Evolutionary conservation across 345 rosid genomes (phyloP).

Genomic region (Cardamine resedifolia): DNA sequence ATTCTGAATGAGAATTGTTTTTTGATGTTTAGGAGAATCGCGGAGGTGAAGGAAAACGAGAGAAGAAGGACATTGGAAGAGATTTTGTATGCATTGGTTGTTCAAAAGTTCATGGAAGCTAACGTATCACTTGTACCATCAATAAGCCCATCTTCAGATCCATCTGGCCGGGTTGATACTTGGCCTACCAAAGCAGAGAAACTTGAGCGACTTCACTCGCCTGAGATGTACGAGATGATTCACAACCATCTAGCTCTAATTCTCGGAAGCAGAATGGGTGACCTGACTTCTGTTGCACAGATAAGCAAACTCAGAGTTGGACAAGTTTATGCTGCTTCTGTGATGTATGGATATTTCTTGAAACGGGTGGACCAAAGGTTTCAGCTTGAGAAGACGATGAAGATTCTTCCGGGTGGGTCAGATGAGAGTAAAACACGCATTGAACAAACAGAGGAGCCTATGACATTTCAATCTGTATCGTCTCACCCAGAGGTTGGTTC

Average conservation of each 20-base stretch:
- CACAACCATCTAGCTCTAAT: constrained; percentile 87
- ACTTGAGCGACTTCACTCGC: constrained; percentile 77
- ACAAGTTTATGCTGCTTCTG: constrained; percentile 99
- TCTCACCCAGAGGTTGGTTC: constrained; percentile 68
- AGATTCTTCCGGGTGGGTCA: constrained; percentile 55
- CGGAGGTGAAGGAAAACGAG: constrained; percentile 91
- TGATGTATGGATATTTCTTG: constrained; percentile 95
- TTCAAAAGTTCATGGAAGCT: constrained; percentile 93
- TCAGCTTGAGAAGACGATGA: constrained; percentile 98
- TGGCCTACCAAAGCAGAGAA: constrained; percentile 72
- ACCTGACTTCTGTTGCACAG: constrained; percentile 57
- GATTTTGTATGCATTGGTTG: constrained; percentile 85
- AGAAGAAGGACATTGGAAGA: constrained; percentile 78
- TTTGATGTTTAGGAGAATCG: constrained; percentile 67
- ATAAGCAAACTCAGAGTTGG: constrained; percentile 91
- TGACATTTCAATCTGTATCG: constrained; percentile 39
- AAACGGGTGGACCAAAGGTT: constrained; percentile 91
- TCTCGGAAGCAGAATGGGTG: constrained; percentile 68
- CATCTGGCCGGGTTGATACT: constrained; percentile 58
- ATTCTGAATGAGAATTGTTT: constrained; percentile 5
- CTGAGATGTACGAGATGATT: constrained; percentile 94
- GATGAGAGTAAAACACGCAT: constrained; percentile 39
- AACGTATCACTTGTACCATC: constrained; percentile 72
- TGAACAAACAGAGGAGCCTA: constrained; percentile 30
- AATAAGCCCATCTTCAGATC: constrained; percentile 51